Conservation (phyloP, 2,329 filamentous ascomycete genomes). For the Aotearoamyces nothofagi region DNA sequence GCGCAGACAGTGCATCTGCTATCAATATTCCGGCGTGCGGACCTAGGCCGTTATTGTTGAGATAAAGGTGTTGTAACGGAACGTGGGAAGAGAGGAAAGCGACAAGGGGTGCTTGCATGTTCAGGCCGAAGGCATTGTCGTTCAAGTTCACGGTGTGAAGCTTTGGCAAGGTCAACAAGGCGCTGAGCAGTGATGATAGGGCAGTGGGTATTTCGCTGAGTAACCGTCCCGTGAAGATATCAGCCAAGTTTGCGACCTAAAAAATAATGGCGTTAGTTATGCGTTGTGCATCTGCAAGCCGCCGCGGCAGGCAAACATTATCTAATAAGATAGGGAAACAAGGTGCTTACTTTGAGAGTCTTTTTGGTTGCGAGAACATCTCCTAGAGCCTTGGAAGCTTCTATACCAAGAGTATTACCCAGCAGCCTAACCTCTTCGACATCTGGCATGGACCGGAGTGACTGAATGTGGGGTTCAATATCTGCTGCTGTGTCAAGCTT, state of each 20-base stretch:
- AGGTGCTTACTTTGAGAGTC: slow-evolving; percentile 47
- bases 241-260: slow-evolving; percentile 74
- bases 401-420: slow-evolving; percentile 86
- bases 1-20: slow-evolving; percentile 69
- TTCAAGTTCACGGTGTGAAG: slow-evolving; percentile 89
- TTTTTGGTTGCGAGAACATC: slow-evolving; percentile 75
- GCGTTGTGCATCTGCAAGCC: too few species aligned
- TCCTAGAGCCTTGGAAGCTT: slow-evolving; percentile 72
- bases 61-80: slow-evolving; percentile 82
- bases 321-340: too few species aligned
- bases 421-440: slow-evolving; percentile 76
- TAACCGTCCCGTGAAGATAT: slow-evolving; percentile 93
- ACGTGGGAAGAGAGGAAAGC: slow-evolving; percentile 81
- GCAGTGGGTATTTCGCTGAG: slow-evolving; percentile 89
- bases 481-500: slow-evolving; percentile 85
- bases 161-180: slow-evolving; percentile 71
- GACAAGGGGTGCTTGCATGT: slow-evolving; percentile 83
- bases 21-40: slow-evolving; percentile 81
- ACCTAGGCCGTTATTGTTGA: slow-evolving; percentile 97
- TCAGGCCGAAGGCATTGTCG: slow-evolving; percentile 95
- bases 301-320: too few species aligned
- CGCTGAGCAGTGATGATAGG: slow-evolving; percentile 69
- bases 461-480: slow-evolving; percentile 68
- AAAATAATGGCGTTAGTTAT: slow-evolving; percentile 5
- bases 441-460: slow-evolving; percentile 54